phyloP scores from a whole-genome alignment of 257 asterid genomes.

The Przewalskia tangutica region DNA sequence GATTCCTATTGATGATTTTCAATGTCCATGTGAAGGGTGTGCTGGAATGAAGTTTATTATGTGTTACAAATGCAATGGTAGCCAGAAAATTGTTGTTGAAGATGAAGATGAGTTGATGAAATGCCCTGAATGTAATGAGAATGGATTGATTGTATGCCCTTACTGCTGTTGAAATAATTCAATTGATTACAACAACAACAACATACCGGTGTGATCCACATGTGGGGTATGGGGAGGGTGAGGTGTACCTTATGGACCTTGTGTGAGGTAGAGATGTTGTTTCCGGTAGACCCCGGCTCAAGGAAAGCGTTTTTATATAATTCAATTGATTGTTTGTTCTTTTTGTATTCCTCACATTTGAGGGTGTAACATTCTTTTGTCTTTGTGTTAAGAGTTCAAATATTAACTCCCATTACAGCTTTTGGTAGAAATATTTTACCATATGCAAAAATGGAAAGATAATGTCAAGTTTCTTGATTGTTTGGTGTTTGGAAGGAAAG shows the following conservation, averaged over 20 bases:
- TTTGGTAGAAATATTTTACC: background rate
- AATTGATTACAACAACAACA: background rate
- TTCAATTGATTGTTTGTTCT: background rate
- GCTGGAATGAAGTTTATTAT: constrained; percentile 65
- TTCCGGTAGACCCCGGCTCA: too few species aligned
- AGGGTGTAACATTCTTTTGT: background rate
- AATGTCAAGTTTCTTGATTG: background rate
- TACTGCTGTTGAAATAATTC: constrained; percentile 45
- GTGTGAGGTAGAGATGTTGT: too few species aligned
- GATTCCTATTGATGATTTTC: constrained; percentile 33
- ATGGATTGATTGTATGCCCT: constrained; percentile 55
- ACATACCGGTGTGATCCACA: too few species aligned
- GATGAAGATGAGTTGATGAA: constrained; percentile 26
- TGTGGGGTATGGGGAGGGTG: too few species aligned
- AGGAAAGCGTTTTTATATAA: background rate
- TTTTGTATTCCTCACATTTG: background rate
- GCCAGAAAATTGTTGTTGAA: constrained; percentile 46
- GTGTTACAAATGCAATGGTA: constrained; percentile 79
- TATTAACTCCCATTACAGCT: background rate
- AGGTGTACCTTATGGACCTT: too few species aligned
- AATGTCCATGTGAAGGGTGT: constrained; percentile 65
- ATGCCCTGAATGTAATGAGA: constrained; percentile 45
- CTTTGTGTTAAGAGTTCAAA: background rate
- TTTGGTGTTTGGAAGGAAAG: background rate
- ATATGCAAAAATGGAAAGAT: background rate